Conservation (phyloP, 495 filamentous ascomycete genomes). For the Trichocladium antarcticum region DNA sequence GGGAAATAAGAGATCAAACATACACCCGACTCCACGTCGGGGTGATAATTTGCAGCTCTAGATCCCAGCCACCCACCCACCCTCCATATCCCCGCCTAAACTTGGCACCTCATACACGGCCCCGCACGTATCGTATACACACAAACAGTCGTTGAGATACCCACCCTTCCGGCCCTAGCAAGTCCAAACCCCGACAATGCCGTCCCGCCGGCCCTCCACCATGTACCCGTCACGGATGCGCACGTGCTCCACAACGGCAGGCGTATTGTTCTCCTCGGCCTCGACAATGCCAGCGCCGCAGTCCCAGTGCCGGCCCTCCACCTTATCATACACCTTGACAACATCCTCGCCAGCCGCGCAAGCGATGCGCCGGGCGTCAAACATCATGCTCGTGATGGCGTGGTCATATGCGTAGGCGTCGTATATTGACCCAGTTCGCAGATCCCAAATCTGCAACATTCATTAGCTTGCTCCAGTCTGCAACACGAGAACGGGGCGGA, state of each 20-base stretch:
- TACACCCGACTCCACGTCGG: too few species aligned
- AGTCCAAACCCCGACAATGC: slow-evolving; percentile 84
- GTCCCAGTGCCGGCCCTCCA: slow-evolving; percentile 91
- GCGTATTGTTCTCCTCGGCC: slow-evolving; percentile 48
- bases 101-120: neutral
- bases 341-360: slow-evolving; percentile 83
- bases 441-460: slow-evolving; percentile 83
- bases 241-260: slow-evolving; percentile 73
- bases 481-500: neutral
- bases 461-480: neutral
- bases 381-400: slow-evolving; percentile 95
- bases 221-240: slow-evolving; percentile 90
- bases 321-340: slow-evolving; percentile 96
- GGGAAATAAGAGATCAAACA: too few species aligned
- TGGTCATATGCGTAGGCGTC: slow-evolving; percentile 95
- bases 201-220: slow-evolving; percentile 80
- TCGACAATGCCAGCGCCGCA: slow-evolving; percentile 71
- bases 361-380: slow-evolving; percentile 83
- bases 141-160: neutral
- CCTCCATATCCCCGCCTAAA: too few species aligned
- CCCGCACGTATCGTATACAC: neutral
- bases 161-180: slow-evolving; percentile 22
- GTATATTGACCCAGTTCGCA: slow-evolving; percentile 88
- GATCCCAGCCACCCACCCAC: neutral
- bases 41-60: too few species aligned